Evolutionary conservation across 2,329 filamentous ascomycete genomes (phyloP), one percentile per base, ranked within the genome.

Genomic region (Ceratocystis ficicola): DNA sequence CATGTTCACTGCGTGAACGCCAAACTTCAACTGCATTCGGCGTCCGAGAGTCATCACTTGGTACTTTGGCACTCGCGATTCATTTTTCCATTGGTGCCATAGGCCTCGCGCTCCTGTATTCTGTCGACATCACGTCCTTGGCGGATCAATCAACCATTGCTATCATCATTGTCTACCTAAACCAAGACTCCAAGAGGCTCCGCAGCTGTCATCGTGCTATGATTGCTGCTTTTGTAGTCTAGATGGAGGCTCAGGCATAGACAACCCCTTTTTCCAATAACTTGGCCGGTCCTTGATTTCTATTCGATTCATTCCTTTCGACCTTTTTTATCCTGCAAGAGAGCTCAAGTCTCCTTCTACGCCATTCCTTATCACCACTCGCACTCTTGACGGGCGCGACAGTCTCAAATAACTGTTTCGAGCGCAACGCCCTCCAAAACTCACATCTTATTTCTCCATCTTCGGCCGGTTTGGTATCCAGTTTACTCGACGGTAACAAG

Each of bases 71-170:
- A n/a, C 32, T n/a, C 15, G 25, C 32, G 15, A 28, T 36, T 59
- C 41, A 59, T 52, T 20, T 67, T 68, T 68, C 70, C 68, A 65
- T 63, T 69, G 70, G 63, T 69, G 69, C 68, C 65, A 64, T 66
- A 68, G 67, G 67, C 69, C 36, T 64, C 41, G 65, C 10, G n/a
- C 41, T 5, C 41, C 36, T 64, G 10, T 41, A 17, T 10, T 59
- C 28, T 36, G 30, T 36, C 55, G 17, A 59, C 2, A 32, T 36
- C 63, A 57, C 46, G 48, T 36, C 46, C 20, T 17, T 22, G 22
- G 22, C 44, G 28, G 46, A 15, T 10, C 44, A 7, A 17, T 28
- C 41, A n/a, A 36, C 28, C 22, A 41, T 28, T n/a, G 62, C 8
- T 46, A 64, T 50, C 44, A 15, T 30, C 17, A 6, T 44, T n/a